Evolutionary conservation across 202 grass and related monocot genomes (phyloP), one percentile per base, ranked within the genome.

Genomic region (Panicum virgatum): DNA sequence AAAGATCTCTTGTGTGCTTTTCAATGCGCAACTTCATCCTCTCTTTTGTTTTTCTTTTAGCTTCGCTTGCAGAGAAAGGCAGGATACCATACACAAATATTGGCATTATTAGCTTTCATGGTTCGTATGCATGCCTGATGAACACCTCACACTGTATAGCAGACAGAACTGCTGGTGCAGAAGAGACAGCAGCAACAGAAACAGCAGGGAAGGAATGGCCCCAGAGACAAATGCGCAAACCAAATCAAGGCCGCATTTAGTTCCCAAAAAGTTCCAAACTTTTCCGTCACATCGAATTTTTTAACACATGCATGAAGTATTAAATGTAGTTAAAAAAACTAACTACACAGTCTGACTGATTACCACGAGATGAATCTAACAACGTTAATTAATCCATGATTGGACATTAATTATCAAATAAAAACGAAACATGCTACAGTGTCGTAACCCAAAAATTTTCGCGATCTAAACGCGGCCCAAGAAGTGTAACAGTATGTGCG

Each of bases 101-200:
- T 86, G 60, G 60, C 73, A 82, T 86, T 76, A 77, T 60, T 84
- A 69, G 69, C 62, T 40, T 29, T 60, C 78, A 51, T 63, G 18
- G 27, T 51, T 46, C 9, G 44, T 50, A 15, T 50, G 71, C 42
- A 42, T 30, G 47, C 15, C 75, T 80, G 79, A 82, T 73, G 63
- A 78, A 73, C 66, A 29, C 64, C 26, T 73, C 60, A 74, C 51
- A 27, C 48, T 60, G 62, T 18, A 19, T 72, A 71, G 69, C 69
- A 52, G 79, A 72, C 83, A 78, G 68, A 40, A 66, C 34, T 86
- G 83, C 48, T 72, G 83, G 36, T 30, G 75, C 84, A 90, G 84
- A 86, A 90, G 88, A 82, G 82, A 68, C 83, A 86, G 79, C 82
- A 25, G 78, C 58, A 56, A 74, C 87, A 78, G 88, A 79, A 82